Percentiles rank a stretch among this genome's conserved stretches.
These are phyloP conservation scores for Polysphondylium violaceum DNA, from an alignment of 78 protist genomes.

Conservation along the genomic window DNA sequence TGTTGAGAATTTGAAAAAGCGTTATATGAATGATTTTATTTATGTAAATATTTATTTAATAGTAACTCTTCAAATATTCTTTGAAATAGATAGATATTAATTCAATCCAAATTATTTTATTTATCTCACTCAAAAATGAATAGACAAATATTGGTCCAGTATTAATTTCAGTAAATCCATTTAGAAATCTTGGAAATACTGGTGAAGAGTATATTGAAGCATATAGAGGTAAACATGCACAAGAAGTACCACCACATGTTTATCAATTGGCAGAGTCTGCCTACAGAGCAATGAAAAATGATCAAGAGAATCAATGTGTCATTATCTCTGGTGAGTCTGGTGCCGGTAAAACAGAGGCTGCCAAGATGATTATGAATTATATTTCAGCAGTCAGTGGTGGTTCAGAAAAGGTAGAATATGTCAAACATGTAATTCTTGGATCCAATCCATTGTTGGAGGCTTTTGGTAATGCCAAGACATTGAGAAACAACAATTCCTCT, in stretches of 20 bases:
- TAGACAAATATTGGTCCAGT: constrained; percentile 93
- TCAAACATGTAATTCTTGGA: constrained; percentile 79
- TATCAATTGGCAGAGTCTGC: constrained; percentile 94
- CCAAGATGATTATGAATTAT: constrained; percentile 95
- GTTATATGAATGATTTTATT: constrained; percentile 88
- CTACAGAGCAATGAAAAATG: constrained; percentile 78
- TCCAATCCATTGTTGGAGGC: constrained; percentile 96
- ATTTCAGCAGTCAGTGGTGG: constrained; percentile 90
- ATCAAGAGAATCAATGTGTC: constrained; percentile 90
- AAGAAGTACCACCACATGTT: constrained; percentile 93
- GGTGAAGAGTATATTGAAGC: constrained; percentile 60
- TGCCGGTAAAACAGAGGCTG: constrained; percentile 98
- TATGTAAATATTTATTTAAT: constrained; percentile 73
- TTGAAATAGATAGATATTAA: not conserved
- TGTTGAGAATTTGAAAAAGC: constrained; percentile 85
- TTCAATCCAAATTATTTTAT: not conserved
- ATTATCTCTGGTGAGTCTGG: constrained; percentile 97
- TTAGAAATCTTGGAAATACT: constrained; percentile 74
- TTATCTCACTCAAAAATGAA: not conserved
- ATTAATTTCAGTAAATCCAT: constrained; percentile 95
- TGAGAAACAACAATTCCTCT: constrained; percentile 94
- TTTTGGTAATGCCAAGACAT: constrained; percentile 98
- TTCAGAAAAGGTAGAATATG: constrained; percentile 78
- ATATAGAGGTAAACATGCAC: constrained; percentile 84
- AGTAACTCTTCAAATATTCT: not conserved